These are phyloP conservation scores for Balansia obtecta DNA, from an alignment of 2,329 filamentous ascomycete species.

Conservation along the genomic window DNA sequence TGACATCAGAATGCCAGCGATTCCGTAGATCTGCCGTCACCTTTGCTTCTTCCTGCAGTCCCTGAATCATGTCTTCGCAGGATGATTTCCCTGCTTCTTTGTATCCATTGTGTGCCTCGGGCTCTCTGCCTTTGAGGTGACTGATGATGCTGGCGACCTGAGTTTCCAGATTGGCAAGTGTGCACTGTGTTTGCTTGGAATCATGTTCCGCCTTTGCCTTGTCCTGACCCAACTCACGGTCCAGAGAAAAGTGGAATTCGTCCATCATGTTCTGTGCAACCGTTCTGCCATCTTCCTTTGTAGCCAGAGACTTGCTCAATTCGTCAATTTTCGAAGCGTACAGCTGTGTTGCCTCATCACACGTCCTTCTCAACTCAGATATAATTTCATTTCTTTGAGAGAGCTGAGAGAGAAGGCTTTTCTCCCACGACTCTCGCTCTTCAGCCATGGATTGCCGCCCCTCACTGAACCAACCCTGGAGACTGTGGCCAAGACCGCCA, in stretches of 20 bases:
- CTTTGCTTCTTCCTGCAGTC: slow-evolving; percentile 12
- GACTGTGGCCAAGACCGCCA: neutral
- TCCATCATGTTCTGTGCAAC: slow-evolving; percentile 10
- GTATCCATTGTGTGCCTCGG: neutral
- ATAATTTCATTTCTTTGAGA: neutral
- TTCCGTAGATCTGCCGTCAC: slow-evolving; percentile 11
- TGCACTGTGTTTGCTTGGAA: slow-evolving; percentile 7
- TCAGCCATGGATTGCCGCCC: neutral
- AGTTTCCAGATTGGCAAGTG: slow-evolving; percentile 9
- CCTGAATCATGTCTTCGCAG: slow-evolving; percentile 12
- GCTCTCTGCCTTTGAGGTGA: slow-evolving; percentile 6
- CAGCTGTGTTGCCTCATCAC: neutral
- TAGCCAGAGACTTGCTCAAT: slow-evolving; percentile 1
- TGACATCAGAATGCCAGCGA: slow-evolving; percentile 17
- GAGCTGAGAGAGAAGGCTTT: neutral
- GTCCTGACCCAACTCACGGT: slow-evolving; percentile 13
- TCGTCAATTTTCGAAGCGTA: slow-evolving; percentile 1
- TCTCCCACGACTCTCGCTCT: slow-evolving; percentile 4
- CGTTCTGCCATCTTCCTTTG: slow-evolving; percentile 6
- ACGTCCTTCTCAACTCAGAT: neutral
- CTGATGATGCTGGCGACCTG: slow-evolving; percentile 12
- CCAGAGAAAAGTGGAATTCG: slow-evolving; percentile 12
- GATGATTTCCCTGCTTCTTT: neutral
- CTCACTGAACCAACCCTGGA: slow-evolving; percentile 1
- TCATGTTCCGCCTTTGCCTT: slow-evolving; percentile 10